Conservation (phyloP, 352 stramenopile species). For the Phytophthora fragariaefolia region DNA sequence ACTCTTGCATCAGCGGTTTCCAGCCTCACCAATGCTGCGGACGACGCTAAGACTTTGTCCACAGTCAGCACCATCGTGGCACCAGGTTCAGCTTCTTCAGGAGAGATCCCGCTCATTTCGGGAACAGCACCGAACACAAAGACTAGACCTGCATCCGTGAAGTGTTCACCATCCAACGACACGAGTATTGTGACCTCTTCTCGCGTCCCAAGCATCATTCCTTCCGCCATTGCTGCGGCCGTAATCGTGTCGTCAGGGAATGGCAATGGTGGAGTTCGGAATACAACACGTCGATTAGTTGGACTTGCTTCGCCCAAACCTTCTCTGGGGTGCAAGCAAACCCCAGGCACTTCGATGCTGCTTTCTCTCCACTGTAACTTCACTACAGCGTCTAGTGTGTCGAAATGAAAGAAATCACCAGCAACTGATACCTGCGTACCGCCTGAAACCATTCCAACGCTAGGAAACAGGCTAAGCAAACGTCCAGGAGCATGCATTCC, state of each 20-base stretch:
- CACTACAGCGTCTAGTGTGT: conserved; percentile 59
- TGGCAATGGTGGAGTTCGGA: conserved; percentile 47
- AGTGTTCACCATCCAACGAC: conserved; percentile 58
- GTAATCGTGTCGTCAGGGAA: conserved; percentile 37
- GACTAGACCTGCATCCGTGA: conserved; percentile 34
- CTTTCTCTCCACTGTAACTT: conserved; percentile 55
- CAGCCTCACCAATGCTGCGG: conserved; percentile 33
- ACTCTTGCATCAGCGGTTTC: conserved; percentile 15
- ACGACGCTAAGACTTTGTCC: conserved; percentile 23
- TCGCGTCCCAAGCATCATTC: conserved; percentile 30
- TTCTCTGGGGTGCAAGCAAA: conserved; percentile 32
- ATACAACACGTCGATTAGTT: conserved; percentile 48
- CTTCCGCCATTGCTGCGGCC: conserved; percentile 33
- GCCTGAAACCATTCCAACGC: conserved; percentile 43
- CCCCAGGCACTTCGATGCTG: conserved; percentile 36
- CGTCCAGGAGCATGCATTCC: conserved; percentile 37
- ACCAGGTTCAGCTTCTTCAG: conserved; percentile 28
- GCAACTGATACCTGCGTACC: conserved; percentile 58
- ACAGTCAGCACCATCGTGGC: conserved; percentile 30
- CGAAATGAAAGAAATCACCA: conserved; percentile 63
- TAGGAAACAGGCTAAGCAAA: conserved; percentile 48
- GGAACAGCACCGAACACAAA: conserved; percentile 35
- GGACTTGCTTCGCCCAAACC: conserved; percentile 3
- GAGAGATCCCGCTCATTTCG: conserved; percentile 20
- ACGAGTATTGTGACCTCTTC: conserved; percentile 63